A percentile compares a stretch with the other conserved stretches of the same genome.
phyloP scores from a whole-genome alignment of 805 yeast species.

The Candida maltosa region DNA sequence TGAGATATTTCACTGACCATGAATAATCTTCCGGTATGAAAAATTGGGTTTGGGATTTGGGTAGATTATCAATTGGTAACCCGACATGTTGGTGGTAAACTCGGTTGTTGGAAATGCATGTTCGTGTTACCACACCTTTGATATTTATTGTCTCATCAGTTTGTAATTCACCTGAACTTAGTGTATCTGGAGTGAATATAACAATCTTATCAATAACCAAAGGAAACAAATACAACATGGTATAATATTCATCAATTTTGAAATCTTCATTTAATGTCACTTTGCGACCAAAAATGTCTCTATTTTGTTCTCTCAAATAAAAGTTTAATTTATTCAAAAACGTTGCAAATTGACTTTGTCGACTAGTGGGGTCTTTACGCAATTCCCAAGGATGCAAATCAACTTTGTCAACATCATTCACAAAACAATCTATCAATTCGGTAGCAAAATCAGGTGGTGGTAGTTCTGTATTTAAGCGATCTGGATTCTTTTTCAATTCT shows the following conservation, averaged over 20 bases:
- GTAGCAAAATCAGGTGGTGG: constrained; percentile 22
- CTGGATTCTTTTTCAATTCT: background rate
- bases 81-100: background rate
- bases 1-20: background rate
- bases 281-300: constrained; percentile 7
- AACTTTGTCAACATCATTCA: constrained; percentile 1
- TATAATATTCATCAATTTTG: constrained; percentile 25
- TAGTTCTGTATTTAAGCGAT: background rate
- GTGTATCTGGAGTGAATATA: constrained; percentile 22
- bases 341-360: background rate
- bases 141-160: background rate
- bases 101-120: background rate
- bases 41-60: background rate
- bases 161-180: constrained; percentile 12
- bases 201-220: constrained; percentile 19
- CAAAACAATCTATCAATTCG: constrained; percentile 17
- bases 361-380: background rate
- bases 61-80: background rate
- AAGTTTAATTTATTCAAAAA: constrained; percentile 2
- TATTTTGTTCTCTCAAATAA: constrained; percentile 1
- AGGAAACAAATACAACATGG: constrained; percentile 30
- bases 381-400: constrained; percentile 1
- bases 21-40: background rate
- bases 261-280: constrained; percentile 2
- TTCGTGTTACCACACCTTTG: background rate